Conservation (phyloP, 176 grass and related monocot genomes). For the Dendrocalamus sinicus region DNA sequence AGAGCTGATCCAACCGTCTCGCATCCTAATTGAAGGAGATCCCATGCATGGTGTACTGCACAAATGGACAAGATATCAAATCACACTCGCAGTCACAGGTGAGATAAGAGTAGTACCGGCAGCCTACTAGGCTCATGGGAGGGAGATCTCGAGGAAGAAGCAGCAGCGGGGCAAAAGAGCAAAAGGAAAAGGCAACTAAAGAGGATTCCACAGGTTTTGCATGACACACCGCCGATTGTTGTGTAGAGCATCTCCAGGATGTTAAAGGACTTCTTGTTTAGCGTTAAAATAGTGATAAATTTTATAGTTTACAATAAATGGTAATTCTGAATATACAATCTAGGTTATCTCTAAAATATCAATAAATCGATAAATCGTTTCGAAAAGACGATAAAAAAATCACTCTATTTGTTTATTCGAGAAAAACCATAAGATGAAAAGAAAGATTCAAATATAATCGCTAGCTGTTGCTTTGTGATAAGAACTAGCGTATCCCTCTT, state of each 20-base stretch:
- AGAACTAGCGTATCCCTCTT: not conserved
- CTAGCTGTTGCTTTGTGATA: not conserved
- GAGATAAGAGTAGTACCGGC: not conserved
- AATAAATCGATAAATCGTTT: too few relatives aligned
- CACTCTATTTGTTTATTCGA: rapidly evolving
- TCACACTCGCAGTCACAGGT: not conserved
- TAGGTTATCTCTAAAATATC: too few relatives aligned
- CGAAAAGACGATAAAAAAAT: too few relatives aligned
- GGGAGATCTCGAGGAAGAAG: slow-evolving; percentile 1
- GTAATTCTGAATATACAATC: too few relatives aligned
- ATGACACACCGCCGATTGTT: not conserved
- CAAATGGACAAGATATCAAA: slow-evolving; percentile 4
- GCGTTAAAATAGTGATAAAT: not conserved
- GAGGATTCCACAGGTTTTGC: not conserved
- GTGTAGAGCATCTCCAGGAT: too few relatives aligned
- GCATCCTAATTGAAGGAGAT: slow-evolving; percentile 44
- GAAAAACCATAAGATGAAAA: too few relatives aligned
- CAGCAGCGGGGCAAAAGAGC: not conserved
- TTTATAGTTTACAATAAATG: too few relatives aligned
- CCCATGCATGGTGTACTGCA: not conserved
- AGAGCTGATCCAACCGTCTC: slow-evolving; percentile 33
- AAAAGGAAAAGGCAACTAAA: not conserved
- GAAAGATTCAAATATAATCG: not conserved
- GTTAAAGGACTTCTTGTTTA: too few relatives aligned
- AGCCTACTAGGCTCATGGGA: not conserved